phyloP scores from a whole-genome alignment of 176 grass and related monocot genomes.

The Aegilops bicornis region DNA sequence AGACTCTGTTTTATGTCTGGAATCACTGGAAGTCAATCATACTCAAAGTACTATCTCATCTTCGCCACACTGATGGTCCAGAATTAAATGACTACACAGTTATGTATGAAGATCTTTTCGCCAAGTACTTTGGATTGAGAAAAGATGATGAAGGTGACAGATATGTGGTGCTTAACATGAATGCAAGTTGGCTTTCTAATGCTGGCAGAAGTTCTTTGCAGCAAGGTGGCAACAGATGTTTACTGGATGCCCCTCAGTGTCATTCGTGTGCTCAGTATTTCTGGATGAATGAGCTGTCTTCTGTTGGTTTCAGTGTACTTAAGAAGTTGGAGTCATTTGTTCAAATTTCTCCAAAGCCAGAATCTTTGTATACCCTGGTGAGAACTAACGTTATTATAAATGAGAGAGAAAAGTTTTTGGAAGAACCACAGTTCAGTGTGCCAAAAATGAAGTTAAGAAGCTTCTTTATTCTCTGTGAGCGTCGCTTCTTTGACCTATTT shows the following conservation, averaged over 20 bases:
- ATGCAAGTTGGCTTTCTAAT: constrained; percentile 49
- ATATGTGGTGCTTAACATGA: constrained; percentile 50
- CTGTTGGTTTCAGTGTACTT: constrained; percentile 51
- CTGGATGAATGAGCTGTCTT: constrained; percentile 47
- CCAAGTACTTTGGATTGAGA: constrained; percentile 64
- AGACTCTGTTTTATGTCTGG: constrained; percentile 59
- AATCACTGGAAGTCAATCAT: constrained; percentile 45
- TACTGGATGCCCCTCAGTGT: constrained; percentile 26
- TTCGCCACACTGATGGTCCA: not conserved
- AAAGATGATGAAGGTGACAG: constrained; percentile 3
- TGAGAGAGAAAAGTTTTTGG: constrained; percentile 48
- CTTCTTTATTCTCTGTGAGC: not conserved
- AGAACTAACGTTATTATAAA: constrained; percentile 25
- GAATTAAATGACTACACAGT: constrained; percentile 16
- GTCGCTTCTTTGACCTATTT: constrained; percentile 37
- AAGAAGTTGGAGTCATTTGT: constrained; percentile 53
- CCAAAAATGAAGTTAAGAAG: constrained; percentile 13
- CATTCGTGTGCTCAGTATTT: constrained; percentile 45
- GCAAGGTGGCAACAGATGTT: constrained; percentile 17
- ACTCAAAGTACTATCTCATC: constrained; percentile 23
- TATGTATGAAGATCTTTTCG: constrained; percentile 46
- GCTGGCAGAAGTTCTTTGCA: constrained; percentile 28
- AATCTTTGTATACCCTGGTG: constrained; percentile 17
- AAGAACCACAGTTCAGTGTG: constrained; percentile 6
- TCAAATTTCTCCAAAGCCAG: not conserved